A percentile compares a stretch with the other conserved stretches of the same genome.
phyloP scores from a whole-genome alignment of 768 basidiomycete genomes.

The Kwoniella dendrophila region DNA sequence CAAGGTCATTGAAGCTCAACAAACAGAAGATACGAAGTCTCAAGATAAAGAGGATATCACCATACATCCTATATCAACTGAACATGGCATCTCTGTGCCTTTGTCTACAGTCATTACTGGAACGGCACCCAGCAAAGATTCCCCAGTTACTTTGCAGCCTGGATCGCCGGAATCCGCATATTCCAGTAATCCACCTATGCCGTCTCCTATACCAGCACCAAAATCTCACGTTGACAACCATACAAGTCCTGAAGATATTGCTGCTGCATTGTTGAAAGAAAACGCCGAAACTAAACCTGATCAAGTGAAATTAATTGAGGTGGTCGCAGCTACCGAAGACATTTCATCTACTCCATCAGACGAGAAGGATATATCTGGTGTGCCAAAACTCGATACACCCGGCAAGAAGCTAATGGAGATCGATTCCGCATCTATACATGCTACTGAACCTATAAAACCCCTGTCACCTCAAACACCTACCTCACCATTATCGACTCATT shows the following conservation, averaged over 20 bases:
- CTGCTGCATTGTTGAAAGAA: background rate
- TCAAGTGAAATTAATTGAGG: background rate
- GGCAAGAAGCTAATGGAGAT: too few relatives aligned
- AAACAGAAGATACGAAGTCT: background rate
- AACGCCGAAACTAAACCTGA: background rate
- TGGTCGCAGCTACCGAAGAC: background rate
- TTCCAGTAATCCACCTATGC: background rate
- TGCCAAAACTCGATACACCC: background rate
- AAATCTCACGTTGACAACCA: background rate
- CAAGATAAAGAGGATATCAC: constrained; percentile 1
- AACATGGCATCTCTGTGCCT: background rate
- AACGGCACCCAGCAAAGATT: background rate
- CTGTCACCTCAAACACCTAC: background rate
- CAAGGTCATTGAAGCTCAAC: background rate
- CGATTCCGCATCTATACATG: too few relatives aligned
- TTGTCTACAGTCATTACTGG: background rate
- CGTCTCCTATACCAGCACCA: background rate
- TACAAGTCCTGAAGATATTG: background rate
- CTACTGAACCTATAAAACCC: background rate
- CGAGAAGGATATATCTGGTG: background rate
- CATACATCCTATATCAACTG: background rate
- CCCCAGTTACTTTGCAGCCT: background rate
- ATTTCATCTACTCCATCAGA: background rate
- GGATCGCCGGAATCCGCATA: constrained; percentile 2
- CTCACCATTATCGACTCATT: constrained; percentile 9